Evolutionary conservation across 805 yeast genomes (phyloP).

Genomic region (Metschnikowia baotianmanensis): DNA sequence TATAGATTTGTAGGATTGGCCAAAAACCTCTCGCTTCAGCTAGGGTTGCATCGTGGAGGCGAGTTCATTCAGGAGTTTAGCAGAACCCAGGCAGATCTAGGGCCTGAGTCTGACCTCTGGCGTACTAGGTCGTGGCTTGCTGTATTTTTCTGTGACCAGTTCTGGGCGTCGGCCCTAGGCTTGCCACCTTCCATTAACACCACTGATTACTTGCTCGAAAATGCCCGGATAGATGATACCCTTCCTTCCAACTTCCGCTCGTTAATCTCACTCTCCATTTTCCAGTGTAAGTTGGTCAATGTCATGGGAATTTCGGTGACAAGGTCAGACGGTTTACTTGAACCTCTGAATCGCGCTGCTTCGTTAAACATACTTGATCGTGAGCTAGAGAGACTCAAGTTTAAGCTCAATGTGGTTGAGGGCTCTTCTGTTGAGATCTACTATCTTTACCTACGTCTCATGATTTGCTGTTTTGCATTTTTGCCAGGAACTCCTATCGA

Average conservation of each 20-base stretch:
- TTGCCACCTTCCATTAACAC: constrained; percentile 83
- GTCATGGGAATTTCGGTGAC: constrained; percentile 86
- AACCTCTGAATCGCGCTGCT: constrained; percentile 78
- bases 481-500: constrained; percentile 86
- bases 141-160: constrained; percentile 82
- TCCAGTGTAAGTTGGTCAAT: constrained; percentile 78
- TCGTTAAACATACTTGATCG: constrained; percentile 73
- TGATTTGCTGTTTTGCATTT: constrained; percentile 86
- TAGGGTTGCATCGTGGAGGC: constrained; percentile 85
- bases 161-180: constrained; percentile 86
- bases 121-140: constrained; percentile 91
- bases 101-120: constrained; percentile 90
- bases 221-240: constrained; percentile 62
- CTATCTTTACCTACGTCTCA: constrained; percentile 71
- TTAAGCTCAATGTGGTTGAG: constrained; percentile 60
- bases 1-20: constrained; percentile 88
- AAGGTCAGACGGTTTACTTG: constrained; percentile 85
- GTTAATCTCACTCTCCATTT: constrained; percentile 68
- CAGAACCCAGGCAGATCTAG: constrained; percentile 79
- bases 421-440: constrained; percentile 73
- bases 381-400: constrained; percentile 71
- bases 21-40: constrained; percentile 75
- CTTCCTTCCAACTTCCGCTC: constrained; percentile 73
- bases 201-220: constrained; percentile 73
- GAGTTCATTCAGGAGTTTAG: constrained; percentile 88